phyloP scores from a whole-genome alignment of 2,329 filamentous ascomycete genomes.

The Piedraia hortae region DNA sequence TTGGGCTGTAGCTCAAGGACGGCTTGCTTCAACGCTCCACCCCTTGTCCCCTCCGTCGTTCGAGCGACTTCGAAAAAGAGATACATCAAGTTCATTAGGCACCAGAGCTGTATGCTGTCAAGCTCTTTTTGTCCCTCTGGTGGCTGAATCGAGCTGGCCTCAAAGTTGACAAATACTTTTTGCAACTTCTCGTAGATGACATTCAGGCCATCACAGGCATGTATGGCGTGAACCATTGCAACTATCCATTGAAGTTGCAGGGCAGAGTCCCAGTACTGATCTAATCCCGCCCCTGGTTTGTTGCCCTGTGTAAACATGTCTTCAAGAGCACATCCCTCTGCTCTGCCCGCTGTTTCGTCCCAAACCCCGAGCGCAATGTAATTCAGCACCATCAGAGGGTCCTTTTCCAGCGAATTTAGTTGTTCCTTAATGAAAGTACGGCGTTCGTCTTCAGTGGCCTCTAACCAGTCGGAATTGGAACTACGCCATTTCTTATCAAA shows the following conservation, averaged over 20 bases:
- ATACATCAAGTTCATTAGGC: conserved; percentile 21
- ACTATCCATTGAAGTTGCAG: conserved; percentile 20
- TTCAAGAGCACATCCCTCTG: conserved; percentile 7
- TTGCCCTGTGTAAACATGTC: conserved; percentile 7
- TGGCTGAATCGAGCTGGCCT: conserved; percentile 1
- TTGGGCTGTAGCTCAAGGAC: conserved; percentile 23
- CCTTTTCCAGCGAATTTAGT: conserved; percentile 11
- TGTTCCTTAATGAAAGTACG: conserved; percentile 27
- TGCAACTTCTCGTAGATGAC: conserved; percentile 16
- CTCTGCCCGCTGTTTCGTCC: conserved; percentile 21
- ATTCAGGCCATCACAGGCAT: conserved; percentile 15
- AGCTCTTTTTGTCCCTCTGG: not conserved
- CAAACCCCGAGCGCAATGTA: conserved; percentile 22
- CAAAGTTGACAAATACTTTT: conserved; percentile 8
- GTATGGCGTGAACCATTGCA: conserved; percentile 17
- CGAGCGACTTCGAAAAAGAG: conserved; percentile 21
- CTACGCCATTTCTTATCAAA: conserved; percentile 49
- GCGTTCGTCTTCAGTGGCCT: conserved; percentile 28
- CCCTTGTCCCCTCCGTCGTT: conserved; percentile 7
- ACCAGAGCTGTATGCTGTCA: conserved; percentile 19
- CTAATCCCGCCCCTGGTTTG: conserved; percentile 8
- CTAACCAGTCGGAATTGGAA: conserved; percentile 31
- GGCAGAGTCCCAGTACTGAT: conserved; percentile 12
- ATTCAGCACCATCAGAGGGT: conserved; percentile 16
- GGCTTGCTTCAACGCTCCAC: conserved; percentile 8